phyloP scores from a whole-genome alignment of 106 monocot genomes.

The Gastrodia elata region DNA sequence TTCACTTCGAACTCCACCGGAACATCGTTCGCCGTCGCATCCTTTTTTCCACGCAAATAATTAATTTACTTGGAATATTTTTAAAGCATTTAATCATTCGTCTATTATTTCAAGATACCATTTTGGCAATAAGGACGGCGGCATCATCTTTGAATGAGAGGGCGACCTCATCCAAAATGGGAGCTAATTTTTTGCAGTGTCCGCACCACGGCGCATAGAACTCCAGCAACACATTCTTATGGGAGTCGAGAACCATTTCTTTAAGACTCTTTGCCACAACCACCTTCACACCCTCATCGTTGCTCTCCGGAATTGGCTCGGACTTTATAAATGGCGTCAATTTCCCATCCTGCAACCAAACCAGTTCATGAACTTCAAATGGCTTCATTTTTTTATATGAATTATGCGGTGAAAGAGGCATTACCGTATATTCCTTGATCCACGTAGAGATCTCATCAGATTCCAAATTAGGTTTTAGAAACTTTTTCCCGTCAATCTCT shows the following conservation, averaged over 20 bases:
- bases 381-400: not conserved
- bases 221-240: slow-evolving; percentile 80
- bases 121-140: slow-evolving; percentile 84
- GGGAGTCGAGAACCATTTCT: slow-evolving; percentile 62
- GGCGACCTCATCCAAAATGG: slow-evolving; percentile 85
- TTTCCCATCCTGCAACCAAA: slow-evolving; percentile 56
- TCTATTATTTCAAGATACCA: slow-evolving; percentile 53
- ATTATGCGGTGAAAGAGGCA: not conserved
- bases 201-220: slow-evolving; percentile 98
- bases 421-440: slow-evolving; percentile 61
- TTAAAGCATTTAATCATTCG: too few species aligned
- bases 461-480: slow-evolving; percentile 54
- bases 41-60: too few species aligned
- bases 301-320: slow-evolving; percentile 81
- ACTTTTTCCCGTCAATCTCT: slow-evolving; percentile 53
- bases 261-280: slow-evolving; percentile 72
- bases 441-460: slow-evolving; percentile 57
- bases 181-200: slow-evolving; percentile 77
- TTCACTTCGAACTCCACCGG: slow-evolving; percentile 57
- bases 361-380: slow-evolving; percentile 5
- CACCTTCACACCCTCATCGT: slow-evolving; percentile 80
- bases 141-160: slow-evolving; percentile 53
- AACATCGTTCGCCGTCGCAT: slow-evolving; percentile 85
- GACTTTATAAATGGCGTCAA: slow-evolving; percentile 63
- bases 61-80: too few species aligned